Evolutionary conservation across 805 yeast genomes (phyloP).

Genomic region (Candida pseudofarinosa): DNA sequence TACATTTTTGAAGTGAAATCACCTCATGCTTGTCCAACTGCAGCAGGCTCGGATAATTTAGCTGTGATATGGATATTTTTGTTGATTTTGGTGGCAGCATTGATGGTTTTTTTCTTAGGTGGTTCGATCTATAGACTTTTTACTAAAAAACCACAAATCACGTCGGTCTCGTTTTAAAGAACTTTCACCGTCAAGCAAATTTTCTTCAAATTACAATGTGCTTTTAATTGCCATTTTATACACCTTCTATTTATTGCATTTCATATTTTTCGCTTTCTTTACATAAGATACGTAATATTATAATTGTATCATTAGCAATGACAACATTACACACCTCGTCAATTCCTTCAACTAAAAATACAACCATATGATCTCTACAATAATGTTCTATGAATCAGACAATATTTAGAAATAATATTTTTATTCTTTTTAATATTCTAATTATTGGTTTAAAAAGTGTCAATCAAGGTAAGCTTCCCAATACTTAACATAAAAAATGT

Average conservation of each 20-base stretch:
- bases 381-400: background rate
- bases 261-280: too few relatives aligned
- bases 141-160: background rate
- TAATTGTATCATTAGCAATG: too few relatives aligned
- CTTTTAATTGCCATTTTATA: too few relatives aligned
- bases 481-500: too few relatives aligned
- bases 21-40: slow-evolving; percentile 80
- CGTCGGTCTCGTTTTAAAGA: background rate
- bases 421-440: too few relatives aligned
- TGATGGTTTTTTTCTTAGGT: slow-evolving; percentile 37
- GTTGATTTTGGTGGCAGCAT: slow-evolving; percentile 29
- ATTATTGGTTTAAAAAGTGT: too few relatives aligned
- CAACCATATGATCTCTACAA: background rate
- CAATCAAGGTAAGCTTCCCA: too few relatives aligned
- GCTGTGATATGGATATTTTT: slow-evolving; percentile 50
- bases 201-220: background rate
- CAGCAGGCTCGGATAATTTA: slow-evolving; percentile 59
- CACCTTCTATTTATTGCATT: too few relatives aligned
- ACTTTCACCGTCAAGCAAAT: background rate
- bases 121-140: slow-evolving; percentile 29
- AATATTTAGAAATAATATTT: too few relatives aligned
- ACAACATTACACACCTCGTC: too few relatives aligned
- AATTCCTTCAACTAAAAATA: background rate
- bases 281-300: too few relatives aligned
- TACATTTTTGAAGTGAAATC: slow-evolving; percentile 83